These are phyloP conservation scores for Mariannaea elegans DNA, from an alignment of 2,329 filamentous ascomycete genomes.

Conservation along the genomic window DNA sequence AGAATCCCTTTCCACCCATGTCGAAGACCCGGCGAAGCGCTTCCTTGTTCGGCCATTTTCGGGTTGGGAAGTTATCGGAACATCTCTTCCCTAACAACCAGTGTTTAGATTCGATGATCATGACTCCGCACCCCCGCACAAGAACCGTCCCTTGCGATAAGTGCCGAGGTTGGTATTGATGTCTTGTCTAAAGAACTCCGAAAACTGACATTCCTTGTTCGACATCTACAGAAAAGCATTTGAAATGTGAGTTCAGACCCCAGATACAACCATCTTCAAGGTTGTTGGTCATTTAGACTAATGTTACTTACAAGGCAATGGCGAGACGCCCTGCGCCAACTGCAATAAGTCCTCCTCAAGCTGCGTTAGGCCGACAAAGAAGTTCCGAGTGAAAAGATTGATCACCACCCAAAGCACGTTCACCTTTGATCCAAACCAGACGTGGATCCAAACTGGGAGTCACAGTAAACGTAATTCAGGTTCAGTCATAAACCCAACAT, in stretches of 20 bases:
- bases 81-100: background rate
- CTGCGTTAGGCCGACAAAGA: slow-evolving; percentile 18
- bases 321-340: slow-evolving; percentile 20
- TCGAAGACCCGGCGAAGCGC: slow-evolving; percentile 19
- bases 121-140: slow-evolving; percentile 26
- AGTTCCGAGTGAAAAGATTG: slow-evolving; percentile 25
- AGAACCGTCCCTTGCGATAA: slow-evolving; percentile 28
- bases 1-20: background rate
- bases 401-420: slow-evolving; percentile 24
- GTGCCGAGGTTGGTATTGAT: slow-evolving; percentile 21
- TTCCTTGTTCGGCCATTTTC: slow-evolving; percentile 14
- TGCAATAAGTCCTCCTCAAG: slow-evolving; percentile 15
- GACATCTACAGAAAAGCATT: slow-evolving; percentile 20
- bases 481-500: background rate
- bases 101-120: background rate
- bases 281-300: background rate
- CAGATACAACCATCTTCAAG: background rate
- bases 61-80: background rate
- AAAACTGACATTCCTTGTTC: background rate
- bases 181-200: background rate
- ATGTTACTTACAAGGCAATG: slow-evolving; percentile 13
- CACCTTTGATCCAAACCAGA: slow-evolving; percentile 27
- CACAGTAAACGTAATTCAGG: background rate
- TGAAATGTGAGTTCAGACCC: slow-evolving; percentile 20
- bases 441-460: slow-evolving; percentile 20